phyloP scores from a whole-genome alignment of 2,329 filamentous ascomycete genomes.

The Chaetomiaceae sp. region DNA sequence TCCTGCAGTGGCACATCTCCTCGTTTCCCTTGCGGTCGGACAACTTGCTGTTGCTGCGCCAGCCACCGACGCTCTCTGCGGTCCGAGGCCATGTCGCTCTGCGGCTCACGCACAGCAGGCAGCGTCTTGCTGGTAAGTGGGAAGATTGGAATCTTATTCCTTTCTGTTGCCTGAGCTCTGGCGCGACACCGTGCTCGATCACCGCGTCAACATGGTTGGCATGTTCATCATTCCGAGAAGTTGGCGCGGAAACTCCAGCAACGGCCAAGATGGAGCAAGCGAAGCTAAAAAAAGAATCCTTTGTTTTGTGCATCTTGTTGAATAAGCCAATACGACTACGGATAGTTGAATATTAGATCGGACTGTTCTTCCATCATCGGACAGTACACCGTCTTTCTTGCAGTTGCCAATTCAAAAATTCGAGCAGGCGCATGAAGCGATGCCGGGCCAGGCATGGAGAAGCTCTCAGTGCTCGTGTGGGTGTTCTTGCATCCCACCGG shows the following conservation, averaged over 20 bases:
- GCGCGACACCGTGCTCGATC: no score
- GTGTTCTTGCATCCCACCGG: background rate
- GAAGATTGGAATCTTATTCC: background rate
- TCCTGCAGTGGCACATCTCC: background rate
- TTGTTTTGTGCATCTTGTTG: no score
- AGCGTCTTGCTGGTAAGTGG: background rate
- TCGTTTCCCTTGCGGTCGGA: background rate
- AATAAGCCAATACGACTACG: no score
- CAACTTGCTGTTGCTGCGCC: slow-evolving; percentile 7
- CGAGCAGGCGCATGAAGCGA: no score
- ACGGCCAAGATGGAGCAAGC: no score
- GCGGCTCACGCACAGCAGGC: slow-evolving; percentile 8
- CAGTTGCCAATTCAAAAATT: background rate
- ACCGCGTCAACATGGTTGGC: no score
- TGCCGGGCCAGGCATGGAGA: no score
- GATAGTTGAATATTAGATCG: background rate
- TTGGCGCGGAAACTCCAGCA: no score
- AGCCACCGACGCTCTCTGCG: background rate
- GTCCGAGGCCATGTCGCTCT: background rate
- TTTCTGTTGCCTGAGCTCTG: no score
- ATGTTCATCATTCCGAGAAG: background rate
- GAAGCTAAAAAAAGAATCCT: no score
- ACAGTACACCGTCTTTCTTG: no score
- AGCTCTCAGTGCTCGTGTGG: background rate
- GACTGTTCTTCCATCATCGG: no score